Evolutionary conservation across 2,329 filamentous ascomycete genomes (phyloP), one percentile per base, ranked within the genome.

Genomic region (Trichoderma sp.): DNA sequence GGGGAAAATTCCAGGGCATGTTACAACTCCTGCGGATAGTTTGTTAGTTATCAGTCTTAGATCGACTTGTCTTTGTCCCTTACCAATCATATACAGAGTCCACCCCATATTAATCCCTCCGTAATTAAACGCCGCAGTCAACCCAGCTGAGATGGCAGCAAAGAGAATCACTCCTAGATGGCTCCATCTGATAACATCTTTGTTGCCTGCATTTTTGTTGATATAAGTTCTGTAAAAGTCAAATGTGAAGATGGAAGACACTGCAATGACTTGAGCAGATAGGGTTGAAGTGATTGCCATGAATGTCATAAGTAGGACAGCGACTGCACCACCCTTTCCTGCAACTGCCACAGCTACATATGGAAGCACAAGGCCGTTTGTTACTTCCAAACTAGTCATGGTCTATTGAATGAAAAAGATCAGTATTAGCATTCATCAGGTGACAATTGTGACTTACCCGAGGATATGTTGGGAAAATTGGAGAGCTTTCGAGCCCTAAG

Each of bases 51-150:
- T 6, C 3, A 12, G 2, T 34, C 4, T 6, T 12, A 7, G 3
- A 6, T 17, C 13, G 2, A 1, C 17, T 17, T 11, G 8, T n/a
- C 6, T 13, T 1, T 43, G 30, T 47, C 8, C 6, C 55, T 55
- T 69, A 63, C 67, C 67, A 30, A 69, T 69, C 67, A 69, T 69
- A 28, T 69, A 69, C 0, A 69, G 15, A 9, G 67, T 69, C 58
- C 67, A 69, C 0, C 67, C 67, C 67, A 69, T 69, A 17, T 62
- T 63, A 12, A 63, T 69, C 1, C 67, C 67, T 7, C 53, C 67
- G 4, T 69, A 69, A 8, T 53, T 53, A 6, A 69, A 69, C n/a
- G 55, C 57, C 2, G 58, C 58, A 20, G 58, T 69, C 3, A 69
- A 32, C 1, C 67, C 58, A 28, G 67, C 67, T 1, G 67, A 69